These are phyloP conservation scores for Thelonectria blattea DNA, from an alignment of 2,329 filamentous ascomycete genomes.

Conservation along the genomic window DNA sequence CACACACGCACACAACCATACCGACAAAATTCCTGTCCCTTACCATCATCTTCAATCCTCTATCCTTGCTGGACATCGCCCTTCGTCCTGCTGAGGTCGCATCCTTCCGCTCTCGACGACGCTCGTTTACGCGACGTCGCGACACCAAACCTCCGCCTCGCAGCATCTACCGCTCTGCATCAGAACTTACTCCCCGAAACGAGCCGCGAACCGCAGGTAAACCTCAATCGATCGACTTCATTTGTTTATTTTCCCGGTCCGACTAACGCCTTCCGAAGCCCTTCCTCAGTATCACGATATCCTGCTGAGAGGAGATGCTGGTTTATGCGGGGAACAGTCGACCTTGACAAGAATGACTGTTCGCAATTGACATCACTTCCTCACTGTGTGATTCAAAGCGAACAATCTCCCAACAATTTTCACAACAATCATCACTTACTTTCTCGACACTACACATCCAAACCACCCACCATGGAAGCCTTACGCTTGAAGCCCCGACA, in stretches of 20 bases:
- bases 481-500: slow-evolving; percentile 59
- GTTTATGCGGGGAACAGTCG: slow-evolving; percentile 32
- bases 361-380: slow-evolving; percentile 37
- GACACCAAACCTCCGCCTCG: slow-evolving; percentile 2
- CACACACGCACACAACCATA: slow-evolving; percentile 23
- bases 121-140: slow-evolving; percentile 13
- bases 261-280: neutral
- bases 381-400: slow-evolving; percentile 26
- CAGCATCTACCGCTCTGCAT: slow-evolving; percentile 6
- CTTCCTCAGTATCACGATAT: slow-evolving; percentile 7
- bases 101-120: slow-evolving; percentile 8
- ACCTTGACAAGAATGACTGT: slow-evolving; percentile 40
- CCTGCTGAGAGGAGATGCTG: slow-evolving; percentile 31
- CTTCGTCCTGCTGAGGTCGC: neutral
- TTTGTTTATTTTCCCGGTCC: neutral
- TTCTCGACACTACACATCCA: slow-evolving; percentile 19
- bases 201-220: slow-evolving; percentile 4
- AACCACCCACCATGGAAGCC: slow-evolving; percentile 55
- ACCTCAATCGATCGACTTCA: neutral
- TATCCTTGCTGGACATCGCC: slow-evolving; percentile 13
- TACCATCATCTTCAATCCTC: slow-evolving; percentile 9
- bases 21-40: slow-evolving; percentile 10
- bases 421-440: slow-evolving; percentile 20
- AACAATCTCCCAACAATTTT: slow-evolving; percentile 22
- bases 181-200: neutral